These are phyloP conservation scores for Phytophthora capsici DNA, from an alignment of 352 stramenopile species.

Conservation along the genomic window DNA sequence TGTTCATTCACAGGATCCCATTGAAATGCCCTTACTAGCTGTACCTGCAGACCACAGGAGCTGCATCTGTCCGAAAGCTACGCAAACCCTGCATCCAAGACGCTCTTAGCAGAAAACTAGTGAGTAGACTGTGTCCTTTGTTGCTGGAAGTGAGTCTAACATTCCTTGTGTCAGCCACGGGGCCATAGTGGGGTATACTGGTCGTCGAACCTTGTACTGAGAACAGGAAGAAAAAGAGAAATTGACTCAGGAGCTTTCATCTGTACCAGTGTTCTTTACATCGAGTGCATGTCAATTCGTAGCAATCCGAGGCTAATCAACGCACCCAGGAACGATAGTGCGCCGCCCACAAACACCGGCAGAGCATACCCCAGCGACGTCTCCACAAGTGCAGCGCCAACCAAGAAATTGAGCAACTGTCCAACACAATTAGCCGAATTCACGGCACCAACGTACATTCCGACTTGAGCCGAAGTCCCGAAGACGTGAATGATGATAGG, in stretches of 20 bases:
- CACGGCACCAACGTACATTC: conserved; percentile 76
- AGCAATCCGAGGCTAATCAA: conserved; percentile 69
- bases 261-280: conserved; percentile 41
- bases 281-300: conserved; percentile 79
- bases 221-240: not conserved
- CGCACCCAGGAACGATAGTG: conserved; percentile 64
- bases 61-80: conserved; percentile 63
- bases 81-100: conserved; percentile 61
- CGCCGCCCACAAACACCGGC: conserved; percentile 70
- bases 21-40: not conserved
- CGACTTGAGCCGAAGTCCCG: conserved; percentile 54
- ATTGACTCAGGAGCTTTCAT: conserved; percentile 7
- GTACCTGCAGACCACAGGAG: conserved; percentile 40
- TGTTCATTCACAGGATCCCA: not conserved
- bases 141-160: not conserved
- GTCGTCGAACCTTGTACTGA: conserved; percentile 39
- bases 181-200: conserved; percentile 53
- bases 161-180: conserved; percentile 31
- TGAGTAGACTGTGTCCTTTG: conserved; percentile 37
- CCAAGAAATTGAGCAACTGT: conserved; percentile 76
- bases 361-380: conserved; percentile 68
- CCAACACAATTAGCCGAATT: conserved; percentile 80
- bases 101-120: conserved; percentile 71
- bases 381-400: conserved; percentile 63
- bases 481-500: conserved; percentile 75